Evolutionary conservation across 1,284 basidiomycete species (phyloP).

Genomic region (Pulveroboletus sp.): DNA sequence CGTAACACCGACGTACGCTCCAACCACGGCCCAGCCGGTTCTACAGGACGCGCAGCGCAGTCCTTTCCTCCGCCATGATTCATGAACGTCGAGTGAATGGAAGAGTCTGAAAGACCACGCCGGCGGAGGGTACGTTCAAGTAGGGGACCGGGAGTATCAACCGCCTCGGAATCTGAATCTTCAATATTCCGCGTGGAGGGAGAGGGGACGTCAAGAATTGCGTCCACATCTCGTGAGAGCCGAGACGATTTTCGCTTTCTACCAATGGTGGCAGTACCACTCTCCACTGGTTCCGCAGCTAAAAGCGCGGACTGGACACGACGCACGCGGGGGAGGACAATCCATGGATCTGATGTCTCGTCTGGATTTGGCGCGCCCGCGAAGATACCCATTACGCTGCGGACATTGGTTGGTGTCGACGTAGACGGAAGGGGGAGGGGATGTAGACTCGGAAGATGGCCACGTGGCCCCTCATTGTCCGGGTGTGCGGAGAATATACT

Average conservation of each 20-base stretch:
- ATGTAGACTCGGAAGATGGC: slow-evolving; percentile 20
- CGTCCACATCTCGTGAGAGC: slow-evolving; percentile 70
- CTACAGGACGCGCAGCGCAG: background rate
- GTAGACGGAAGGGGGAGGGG: slow-evolving; percentile 16
- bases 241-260: slow-evolving; percentile 31
- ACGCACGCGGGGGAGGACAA: slow-evolving; percentile 52
- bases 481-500: slow-evolving; percentile 44
- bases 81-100: slow-evolving; percentile 80
- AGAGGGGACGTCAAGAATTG: slow-evolving; percentile 62
- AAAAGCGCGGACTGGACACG: slow-evolving; percentile 34
- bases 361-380: slow-evolving; percentile 67
- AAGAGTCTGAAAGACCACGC: slow-evolving; percentile 85
- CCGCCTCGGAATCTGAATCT: slow-evolving; percentile 35
- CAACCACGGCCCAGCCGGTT: slow-evolving; percentile 7
- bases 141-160: slow-evolving; percentile 40
- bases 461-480: slow-evolving; percentile 17
- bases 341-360: slow-evolving; percentile 54
- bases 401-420: slow-evolving; percentile 24
- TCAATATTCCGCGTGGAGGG: slow-evolving; percentile 24
- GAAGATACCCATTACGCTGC: slow-evolving; percentile 72
- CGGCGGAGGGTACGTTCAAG: slow-evolving; percentile 70
- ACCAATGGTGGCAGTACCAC: slow-evolving; percentile 19
- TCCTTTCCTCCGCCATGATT: slow-evolving; percentile 39
- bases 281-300: slow-evolving; percentile 15
- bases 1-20: slow-evolving; percentile 30